These are phyloP conservation scores for Strobilomyces echinocephalus DNA, from an alignment of 768 basidiomycete species.

Conservation along the genomic window DNA sequence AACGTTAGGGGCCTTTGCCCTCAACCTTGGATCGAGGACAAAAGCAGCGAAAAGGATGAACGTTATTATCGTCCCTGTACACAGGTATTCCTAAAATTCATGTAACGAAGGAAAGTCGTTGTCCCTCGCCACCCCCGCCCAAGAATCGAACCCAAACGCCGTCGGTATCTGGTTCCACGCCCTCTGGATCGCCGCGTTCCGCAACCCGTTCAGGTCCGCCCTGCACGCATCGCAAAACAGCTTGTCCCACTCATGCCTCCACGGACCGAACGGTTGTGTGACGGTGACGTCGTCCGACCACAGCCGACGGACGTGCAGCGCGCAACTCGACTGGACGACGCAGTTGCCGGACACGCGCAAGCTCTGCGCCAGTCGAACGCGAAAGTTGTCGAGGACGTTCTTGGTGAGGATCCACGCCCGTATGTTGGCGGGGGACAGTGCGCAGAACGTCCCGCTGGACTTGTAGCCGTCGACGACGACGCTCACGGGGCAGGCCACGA, in stretches of 20 bases:
- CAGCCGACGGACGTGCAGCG: neutral
- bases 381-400: conserved; percentile 1
- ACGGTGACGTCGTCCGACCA: conserved; percentile 4
- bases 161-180: conserved; percentile 13
- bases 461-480: conserved; percentile 10
- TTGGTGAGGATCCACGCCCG: conserved; percentile 8
- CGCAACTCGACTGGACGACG: conserved; percentile 2
- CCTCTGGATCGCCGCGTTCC: conserved; percentile 1
- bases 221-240: conserved; percentile 12
- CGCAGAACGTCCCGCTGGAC: neutral
- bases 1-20: neutral
- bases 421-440: conserved; percentile 6
- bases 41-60: too few relatives aligned
- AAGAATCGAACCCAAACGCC: conserved; percentile 10
- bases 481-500: neutral
- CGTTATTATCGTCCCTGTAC: too few relatives aligned
- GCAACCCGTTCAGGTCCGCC: neutral
- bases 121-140: conserved; percentile 3
- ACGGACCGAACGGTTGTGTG: conserved; percentile 5
- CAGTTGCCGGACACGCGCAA: conserved; percentile 4
- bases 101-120: neutral
- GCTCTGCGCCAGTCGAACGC: neutral
- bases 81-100: neutral
- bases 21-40: neutral
- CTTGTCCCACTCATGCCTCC: conserved; percentile 14